phyloP scores from a whole-genome alignment of 192 early-diverging fungal species.

The Phycomyces nitens region DNA sequence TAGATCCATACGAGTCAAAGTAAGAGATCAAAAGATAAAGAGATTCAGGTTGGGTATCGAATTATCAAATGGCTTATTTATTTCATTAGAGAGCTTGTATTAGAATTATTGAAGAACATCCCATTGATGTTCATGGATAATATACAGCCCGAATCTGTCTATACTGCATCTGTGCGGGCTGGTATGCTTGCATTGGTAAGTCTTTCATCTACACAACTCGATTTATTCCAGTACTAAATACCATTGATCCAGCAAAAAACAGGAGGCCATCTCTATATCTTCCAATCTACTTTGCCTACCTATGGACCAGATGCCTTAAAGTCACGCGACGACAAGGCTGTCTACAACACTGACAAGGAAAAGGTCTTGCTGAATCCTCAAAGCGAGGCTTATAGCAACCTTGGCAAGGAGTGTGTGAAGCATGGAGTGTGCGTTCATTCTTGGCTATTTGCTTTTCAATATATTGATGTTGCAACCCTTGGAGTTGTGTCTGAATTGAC shows the following conservation, averaged over 20 bases:
- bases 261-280: conserved; percentile 86
- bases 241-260: conserved; percentile 50
- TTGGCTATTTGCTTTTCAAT: conserved; percentile 86
- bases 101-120: conserved; percentile 74
- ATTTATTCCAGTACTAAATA: too few relatives aligned
- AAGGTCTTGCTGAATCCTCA: conserved; percentile 80
- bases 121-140: conserved; percentile 85
- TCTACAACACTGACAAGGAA: conserved; percentile 94
- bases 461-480: conserved; percentile 87
- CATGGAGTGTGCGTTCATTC: conserved; percentile 81
- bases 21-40: conserved; percentile 11
- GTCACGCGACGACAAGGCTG: conserved; percentile 82
- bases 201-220: not conserved
- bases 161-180: conserved; percentile 82
- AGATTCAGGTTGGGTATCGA: too few relatives aligned
- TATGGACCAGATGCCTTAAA: conserved; percentile 87
- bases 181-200: conserved; percentile 69
- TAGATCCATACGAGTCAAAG: conserved; percentile 82
- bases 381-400: conserved; percentile 80
- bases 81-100: conserved; percentile 73
- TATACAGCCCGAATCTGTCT: conserved; percentile 71
- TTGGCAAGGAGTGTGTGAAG: conserved; percentile 81
- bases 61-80: too few relatives aligned
- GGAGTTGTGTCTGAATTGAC: conserved; percentile 76
- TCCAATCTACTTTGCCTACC: conserved; percentile 85